Percentiles rank a stretch among this genome's conserved stretches.
phyloP scores from a whole-genome alignment of 805 yeast species.

The Monosporozyma aerobia region DNA sequence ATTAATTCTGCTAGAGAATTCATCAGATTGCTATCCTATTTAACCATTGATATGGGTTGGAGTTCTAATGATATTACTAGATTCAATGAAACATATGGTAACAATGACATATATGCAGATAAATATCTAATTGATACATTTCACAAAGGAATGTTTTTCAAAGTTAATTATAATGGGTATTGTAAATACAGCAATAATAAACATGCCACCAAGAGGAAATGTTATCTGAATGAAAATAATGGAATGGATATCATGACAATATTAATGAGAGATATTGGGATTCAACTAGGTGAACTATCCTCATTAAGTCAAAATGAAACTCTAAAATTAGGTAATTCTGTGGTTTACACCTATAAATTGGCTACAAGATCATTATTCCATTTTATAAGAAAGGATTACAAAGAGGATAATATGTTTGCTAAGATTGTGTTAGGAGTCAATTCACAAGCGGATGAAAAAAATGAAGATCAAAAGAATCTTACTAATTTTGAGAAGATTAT shows the following conservation, averaged over 20 bases:
- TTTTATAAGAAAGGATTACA: slow-evolving; percentile 12
- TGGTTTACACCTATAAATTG: slow-evolving; percentile 19
- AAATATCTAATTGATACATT: slow-evolving; percentile 23
- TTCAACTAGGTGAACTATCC: slow-evolving; percentile 21
- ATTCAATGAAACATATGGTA: background rate
- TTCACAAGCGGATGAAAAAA: background rate
- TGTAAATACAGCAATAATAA: slow-evolving; percentile 16
- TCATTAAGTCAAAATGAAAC: slow-evolving; percentile 13
- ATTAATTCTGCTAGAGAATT: slow-evolving; percentile 20
- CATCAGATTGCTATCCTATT: slow-evolving; percentile 20
- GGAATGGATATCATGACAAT: slow-evolving; percentile 24
- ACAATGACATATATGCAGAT: slow-evolving; percentile 14
- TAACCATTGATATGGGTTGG: slow-evolving; percentile 26
- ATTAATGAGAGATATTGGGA: slow-evolving; percentile 25
- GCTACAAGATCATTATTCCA: slow-evolving; percentile 14
- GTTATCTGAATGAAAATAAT: slow-evolving; percentile 12
- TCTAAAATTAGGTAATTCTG: slow-evolving; percentile 17
- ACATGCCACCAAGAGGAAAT: slow-evolving; percentile 8
- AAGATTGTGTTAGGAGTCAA: slow-evolving; percentile 9
- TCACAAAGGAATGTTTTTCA: slow-evolving; percentile 13
- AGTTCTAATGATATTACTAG: slow-evolving; percentile 7
- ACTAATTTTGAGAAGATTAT: slow-evolving; percentile 5
- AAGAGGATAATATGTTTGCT: slow-evolving; percentile 12
- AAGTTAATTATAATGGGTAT: slow-evolving; percentile 23
- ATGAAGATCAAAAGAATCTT: background rate